Evolutionary conservation across 495 filamentous ascomycete genomes (phyloP).

Genomic region (Geopyxis carbonaria): DNA sequence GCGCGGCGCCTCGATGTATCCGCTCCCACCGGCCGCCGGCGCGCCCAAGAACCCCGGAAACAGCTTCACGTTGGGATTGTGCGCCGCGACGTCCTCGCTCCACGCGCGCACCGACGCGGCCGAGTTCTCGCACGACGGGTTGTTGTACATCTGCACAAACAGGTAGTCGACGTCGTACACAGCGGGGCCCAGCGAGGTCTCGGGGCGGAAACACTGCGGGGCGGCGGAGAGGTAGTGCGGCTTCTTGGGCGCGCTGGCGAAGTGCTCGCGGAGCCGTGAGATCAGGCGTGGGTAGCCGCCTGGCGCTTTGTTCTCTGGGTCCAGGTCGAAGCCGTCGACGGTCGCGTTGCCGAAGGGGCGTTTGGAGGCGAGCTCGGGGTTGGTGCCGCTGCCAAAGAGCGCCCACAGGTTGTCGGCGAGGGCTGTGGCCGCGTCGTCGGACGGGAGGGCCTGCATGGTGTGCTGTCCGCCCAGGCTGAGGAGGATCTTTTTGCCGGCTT

Average conservation of each 20-base stretch:
- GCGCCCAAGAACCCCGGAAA: conserved; percentile 28
- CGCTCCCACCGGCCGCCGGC: conserved; percentile 23
- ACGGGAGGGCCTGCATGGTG: conserved; percentile 40
- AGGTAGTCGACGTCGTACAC: conserved; percentile 41
- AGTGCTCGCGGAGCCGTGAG: neutral
- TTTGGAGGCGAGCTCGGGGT: conserved; percentile 15
- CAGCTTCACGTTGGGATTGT: conserved; percentile 27
- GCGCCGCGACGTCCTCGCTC: conserved; percentile 25
- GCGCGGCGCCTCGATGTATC: conserved; percentile 35
- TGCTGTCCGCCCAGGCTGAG: conserved; percentile 44
- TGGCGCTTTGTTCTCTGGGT: conserved; percentile 29
- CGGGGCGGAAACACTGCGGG: conserved; percentile 40
- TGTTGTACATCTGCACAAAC: conserved; percentile 57
- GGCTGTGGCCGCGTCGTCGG: conserved; percentile 31
- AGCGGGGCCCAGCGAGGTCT: conserved; percentile 34
- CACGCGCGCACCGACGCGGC: conserved; percentile 27
- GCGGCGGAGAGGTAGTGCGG: conserved; percentile 31
- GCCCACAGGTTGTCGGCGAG: conserved; percentile 39
- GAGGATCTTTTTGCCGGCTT: conserved; percentile 43
- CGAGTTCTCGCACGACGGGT: conserved; percentile 19
- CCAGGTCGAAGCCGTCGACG: conserved; percentile 43
- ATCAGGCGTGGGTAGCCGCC: conserved; percentile 1
- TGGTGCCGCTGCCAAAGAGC: conserved; percentile 31
- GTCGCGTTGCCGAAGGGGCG: conserved; percentile 35
- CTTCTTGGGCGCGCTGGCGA: conserved; percentile 11